Percentiles rank a stretch among this genome's conserved stretches.
Evolutionary conservation across 2,329 filamentous ascomycete genomes (phyloP).

Genomic region (Drechslerella dactyloides): DNA sequence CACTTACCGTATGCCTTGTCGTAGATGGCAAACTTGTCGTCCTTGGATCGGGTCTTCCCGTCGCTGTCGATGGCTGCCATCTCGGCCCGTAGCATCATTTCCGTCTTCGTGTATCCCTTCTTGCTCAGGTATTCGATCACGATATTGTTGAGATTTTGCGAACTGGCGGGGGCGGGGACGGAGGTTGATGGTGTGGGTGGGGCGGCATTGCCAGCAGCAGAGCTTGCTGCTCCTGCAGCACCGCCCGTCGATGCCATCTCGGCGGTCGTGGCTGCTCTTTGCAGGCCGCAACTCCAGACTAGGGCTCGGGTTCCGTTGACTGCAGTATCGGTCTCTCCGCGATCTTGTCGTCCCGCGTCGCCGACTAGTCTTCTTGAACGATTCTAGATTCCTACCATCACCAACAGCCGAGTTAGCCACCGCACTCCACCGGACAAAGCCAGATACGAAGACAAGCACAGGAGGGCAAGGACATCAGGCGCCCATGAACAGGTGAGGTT

Average conservation of each 20-base stretch:
- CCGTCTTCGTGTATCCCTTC: constrained; percentile 89
- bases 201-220: constrained; percentile 13
- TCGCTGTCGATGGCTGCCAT: constrained; percentile 82
- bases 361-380: no score
- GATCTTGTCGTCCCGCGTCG: no score
- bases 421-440: no score
- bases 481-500: no score
- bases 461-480: no score
- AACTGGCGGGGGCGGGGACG: background rate
- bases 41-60: constrained; percentile 70
- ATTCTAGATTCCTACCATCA: no score
- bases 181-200: constrained; percentile 13
- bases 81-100: constrained; percentile 89
- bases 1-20: constrained; percentile 69
- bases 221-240: constrained; percentile 26
- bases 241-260: constrained; percentile 26
- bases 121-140: constrained; percentile 95
- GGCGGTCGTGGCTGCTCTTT: background rate
- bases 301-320: background rate
- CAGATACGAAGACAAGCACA: no score
- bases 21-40: constrained; percentile 77
- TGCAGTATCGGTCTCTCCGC: background rate
- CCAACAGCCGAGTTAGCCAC: no score
- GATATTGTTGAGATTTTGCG: constrained; percentile 54
- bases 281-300: no score